phyloP scores from a whole-genome alignment of 2,329 filamentous ascomycete species.

The Ilyonectria destructans region DNA sequence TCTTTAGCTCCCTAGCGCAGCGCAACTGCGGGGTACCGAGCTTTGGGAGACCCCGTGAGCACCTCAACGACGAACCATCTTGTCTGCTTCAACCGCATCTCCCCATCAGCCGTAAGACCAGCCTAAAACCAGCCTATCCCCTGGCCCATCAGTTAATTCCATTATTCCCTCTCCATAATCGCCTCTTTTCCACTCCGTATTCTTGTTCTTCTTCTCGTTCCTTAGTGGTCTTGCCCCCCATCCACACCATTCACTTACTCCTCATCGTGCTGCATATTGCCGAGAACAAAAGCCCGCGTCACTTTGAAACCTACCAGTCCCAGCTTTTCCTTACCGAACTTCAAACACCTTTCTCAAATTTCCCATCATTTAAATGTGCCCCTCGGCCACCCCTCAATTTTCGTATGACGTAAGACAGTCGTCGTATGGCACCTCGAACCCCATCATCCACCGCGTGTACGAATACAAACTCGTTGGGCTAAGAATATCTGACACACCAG shows the following conservation, averaged over 20 bases:
- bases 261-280: not conserved
- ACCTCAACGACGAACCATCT: conserved; percentile 33
- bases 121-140: conserved; percentile 12
- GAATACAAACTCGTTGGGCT: not conserved
- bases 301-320: conserved; percentile 3
- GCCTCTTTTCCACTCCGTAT: not conserved
- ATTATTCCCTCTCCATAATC: not conserved
- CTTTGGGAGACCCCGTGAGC: conserved; percentile 31
- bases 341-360: not conserved
- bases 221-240: not conserved
- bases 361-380: conserved; percentile 7
- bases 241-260: conserved; percentile 4
- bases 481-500: conserved; percentile 15
- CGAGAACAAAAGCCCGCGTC: not conserved
- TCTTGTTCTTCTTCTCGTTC: conserved; percentile 10
- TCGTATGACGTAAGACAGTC: conserved; percentile 28
- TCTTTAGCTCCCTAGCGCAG: conserved; percentile 25
- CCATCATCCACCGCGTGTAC: not conserved
- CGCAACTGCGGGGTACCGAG: conserved; percentile 36
- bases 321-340: conserved; percentile 9
- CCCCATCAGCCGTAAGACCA: conserved; percentile 24
- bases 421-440: conserved; percentile 13
- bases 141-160: not conserved
- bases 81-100: conserved; percentile 21
- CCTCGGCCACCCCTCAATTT: conserved; percentile 3